phyloP scores from a whole-genome alignment of 2,329 filamentous ascomycete species.

The Pseudogymnoascus sp. region DNA sequence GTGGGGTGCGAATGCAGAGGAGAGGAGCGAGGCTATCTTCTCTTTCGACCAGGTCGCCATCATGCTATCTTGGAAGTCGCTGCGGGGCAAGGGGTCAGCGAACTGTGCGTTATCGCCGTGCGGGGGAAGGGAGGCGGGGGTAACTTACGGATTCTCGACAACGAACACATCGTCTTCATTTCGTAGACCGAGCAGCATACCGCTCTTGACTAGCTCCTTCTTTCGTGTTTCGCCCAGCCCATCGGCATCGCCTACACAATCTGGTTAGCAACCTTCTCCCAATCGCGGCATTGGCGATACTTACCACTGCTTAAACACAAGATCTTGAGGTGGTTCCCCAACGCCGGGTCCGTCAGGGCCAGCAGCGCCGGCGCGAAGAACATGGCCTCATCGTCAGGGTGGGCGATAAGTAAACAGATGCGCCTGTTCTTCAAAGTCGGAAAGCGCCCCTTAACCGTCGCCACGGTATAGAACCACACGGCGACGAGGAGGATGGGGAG shows the following conservation, averaged over 20 bases:
- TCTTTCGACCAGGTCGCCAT: constrained; percentile 65
- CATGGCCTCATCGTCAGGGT: constrained; percentile 99
- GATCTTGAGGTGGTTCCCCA: constrained; percentile 89
- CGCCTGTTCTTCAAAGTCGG: constrained; percentile 72
- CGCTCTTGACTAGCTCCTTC: constrained; percentile 77
- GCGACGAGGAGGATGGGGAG: constrained; percentile 35
- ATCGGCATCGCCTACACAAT: constrained; percentile 65
- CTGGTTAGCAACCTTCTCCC: constrained; percentile 15
- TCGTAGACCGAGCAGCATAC: constrained; percentile 65
- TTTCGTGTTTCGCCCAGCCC: constrained; percentile 78
- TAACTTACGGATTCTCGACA: constrained; percentile 64
- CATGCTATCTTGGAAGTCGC: constrained; percentile 86
- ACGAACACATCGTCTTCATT: constrained; percentile 74
- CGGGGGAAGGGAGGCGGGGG: constrained; percentile 11
- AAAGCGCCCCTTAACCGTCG: constrained; percentile 40
- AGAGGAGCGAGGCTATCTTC: constrained; percentile 64
- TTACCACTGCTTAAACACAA: constrained; percentile 81
- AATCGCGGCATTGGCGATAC: constrained; percentile 17
- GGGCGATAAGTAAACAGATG: constrained; percentile 87
- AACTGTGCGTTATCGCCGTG: constrained; percentile 7
- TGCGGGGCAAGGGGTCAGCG: constrained; percentile 19
- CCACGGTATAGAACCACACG: constrained; percentile 31
- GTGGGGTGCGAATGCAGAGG: constrained; percentile 65
- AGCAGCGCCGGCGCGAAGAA: constrained; percentile 91
- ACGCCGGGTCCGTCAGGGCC: constrained; percentile 69